Evolutionary conservation across 1,284 basidiomycete species (phyloP), one percentile per base, ranked within the genome.

Genomic region (Leccinum ponderosum): DNA sequence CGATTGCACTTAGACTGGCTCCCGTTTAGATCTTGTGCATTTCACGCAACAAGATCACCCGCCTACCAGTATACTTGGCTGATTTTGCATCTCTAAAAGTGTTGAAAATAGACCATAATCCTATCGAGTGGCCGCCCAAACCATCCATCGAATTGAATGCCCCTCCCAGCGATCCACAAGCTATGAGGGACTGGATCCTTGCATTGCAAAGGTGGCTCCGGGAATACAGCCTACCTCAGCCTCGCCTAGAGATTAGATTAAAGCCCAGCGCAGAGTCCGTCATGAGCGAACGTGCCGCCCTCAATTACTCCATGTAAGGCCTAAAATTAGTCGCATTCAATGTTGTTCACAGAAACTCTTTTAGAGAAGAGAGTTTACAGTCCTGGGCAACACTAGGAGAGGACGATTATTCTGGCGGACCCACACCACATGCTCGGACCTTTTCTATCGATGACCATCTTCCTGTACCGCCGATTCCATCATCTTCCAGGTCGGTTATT

Each of bases 101-200:
- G 31, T 82, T 98, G 71, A 95, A 94, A 73, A 80, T 94, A 8
- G 95, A 97, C 68, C 87, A 90, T 65, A 98, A 98, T 71, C 94
- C 94, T 1, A 82, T 98, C 42, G 89, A 94, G 74, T 98, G 95
- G 95, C 97, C 97, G 1, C 87, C 89, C 22, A 83, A 78, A 67
- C 63, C 72, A 63, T 78, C 87, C 6, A 74, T 89, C 69, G 81
- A 83, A 57, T 69, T 75, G 4, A 71, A 74, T 17, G 75, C 68
- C 42, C 75, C 76, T 51, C 73, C 76, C 31, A 83, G 84, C 57
- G 82, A 86, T 56, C 69, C 77, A 15, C 75, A 80, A 58, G 80
- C 78, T 54, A 84, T 88, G 80, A 82, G 80, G 66, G 83, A 85
- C 39, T 95, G 94, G 90, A 87, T 97, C 57, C 78, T 78, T 44